Evolutionary conservation across 768 basidiomycete species (phyloP).

Genomic region (Tricholoma matsutake): DNA sequence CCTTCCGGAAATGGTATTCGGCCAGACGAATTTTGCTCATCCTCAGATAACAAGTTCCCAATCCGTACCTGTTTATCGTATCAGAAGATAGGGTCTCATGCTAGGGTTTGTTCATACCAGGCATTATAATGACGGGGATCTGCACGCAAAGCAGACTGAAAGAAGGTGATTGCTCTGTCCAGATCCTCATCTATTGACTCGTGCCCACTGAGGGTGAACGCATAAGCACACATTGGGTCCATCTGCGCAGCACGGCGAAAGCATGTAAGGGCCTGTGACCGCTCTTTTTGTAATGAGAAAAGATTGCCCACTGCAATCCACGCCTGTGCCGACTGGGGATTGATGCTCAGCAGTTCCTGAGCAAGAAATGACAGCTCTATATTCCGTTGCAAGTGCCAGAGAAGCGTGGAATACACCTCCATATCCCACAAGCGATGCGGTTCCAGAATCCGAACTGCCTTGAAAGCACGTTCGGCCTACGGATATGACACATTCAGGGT

Average conservation of each 20-base stretch:
- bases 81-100: conserved; percentile 28
- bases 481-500: conserved; percentile 24
- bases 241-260: conserved; percentile 89
- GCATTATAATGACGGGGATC: conserved; percentile 97
- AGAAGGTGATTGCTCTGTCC: conserved; percentile 88
- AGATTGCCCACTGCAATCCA: conserved; percentile 98
- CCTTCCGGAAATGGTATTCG: conserved; percentile 94
- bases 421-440: conserved; percentile 91
- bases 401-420: conserved; percentile 93
- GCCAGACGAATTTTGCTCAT: conserved; percentile 92
- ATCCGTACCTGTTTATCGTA: conserved; percentile 79
- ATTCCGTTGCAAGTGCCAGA: conserved; percentile 90
- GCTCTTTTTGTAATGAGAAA: conserved; percentile 93
- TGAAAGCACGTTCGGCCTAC: conserved; percentile 90
- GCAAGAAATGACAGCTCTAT: conserved; percentile 89
- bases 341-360: conserved; percentile 84
- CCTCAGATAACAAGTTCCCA: conserved; percentile 93
- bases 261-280: conserved; percentile 88
- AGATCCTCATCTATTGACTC: conserved; percentile 96
- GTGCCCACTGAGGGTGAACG: conserved; percentile 94
- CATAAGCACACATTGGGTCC: conserved; percentile 90
- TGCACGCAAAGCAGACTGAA: conserved; percentile 86
- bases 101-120: conserved; percentile 58
- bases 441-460: conserved; percentile 73
- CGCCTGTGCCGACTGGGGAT: conserved; percentile 78